Conservation (phyloP, 2,329 filamentous ascomycete genomes). For the Colletotrichum cordylinicola region DNA sequence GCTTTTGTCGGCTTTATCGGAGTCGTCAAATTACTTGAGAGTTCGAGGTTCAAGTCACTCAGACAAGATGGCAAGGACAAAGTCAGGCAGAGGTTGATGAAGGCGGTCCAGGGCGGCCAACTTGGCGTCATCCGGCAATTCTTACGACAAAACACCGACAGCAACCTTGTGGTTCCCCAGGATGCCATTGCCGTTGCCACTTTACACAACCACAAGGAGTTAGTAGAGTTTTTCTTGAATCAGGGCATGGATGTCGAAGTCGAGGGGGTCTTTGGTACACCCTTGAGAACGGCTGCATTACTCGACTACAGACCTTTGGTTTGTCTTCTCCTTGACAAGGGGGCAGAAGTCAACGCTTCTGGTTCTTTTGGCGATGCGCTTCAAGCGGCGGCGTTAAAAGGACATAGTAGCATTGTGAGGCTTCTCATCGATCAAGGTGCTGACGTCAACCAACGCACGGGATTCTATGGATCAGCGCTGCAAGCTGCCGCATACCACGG, state of each 20-base stretch:
- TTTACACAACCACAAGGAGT: background rate
- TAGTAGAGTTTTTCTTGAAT: background rate
- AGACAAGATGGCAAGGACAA: background rate
- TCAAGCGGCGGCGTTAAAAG: background rate
- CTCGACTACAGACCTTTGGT: background rate
- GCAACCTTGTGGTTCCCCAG: fast-evolving
- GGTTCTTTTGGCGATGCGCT: background rate
- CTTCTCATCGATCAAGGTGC: background rate
- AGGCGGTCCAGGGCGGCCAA: background rate
- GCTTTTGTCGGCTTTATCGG: background rate
- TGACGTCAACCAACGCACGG: background rate
- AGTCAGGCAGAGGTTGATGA: background rate
- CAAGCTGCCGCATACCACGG: background rate
- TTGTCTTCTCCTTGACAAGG: background rate
- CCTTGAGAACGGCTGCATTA: background rate
- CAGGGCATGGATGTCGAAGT: background rate
- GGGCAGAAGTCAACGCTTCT: background rate
- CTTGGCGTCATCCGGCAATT: background rate
- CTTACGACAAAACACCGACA: background rate
- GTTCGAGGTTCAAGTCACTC: background rate
- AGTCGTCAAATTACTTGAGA: background rate
- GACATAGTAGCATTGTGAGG: background rate
- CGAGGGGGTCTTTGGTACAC: background rate
- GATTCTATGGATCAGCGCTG: background rate
- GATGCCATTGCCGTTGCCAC: background rate